Conservation (phyloP, 257 asterid species). For the Solanum rostratum region DNA sequence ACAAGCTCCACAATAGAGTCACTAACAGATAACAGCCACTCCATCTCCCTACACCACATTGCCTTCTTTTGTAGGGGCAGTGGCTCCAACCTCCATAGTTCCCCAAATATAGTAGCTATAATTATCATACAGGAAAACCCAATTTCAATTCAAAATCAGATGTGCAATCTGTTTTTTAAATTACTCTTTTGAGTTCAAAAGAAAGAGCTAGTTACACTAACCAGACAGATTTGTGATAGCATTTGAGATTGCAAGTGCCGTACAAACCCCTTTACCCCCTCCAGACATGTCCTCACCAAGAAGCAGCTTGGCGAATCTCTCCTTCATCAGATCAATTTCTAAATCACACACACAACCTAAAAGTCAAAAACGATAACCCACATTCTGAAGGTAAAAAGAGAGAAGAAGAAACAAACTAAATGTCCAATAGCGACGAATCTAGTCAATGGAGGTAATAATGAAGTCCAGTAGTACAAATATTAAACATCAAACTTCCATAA, state of each 20-base stretch:
- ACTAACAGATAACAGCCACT: slow-evolving; percentile 80
- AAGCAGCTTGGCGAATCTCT: slow-evolving; percentile 83
- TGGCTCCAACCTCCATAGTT: slow-evolving; percentile 94
- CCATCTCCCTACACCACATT: slow-evolving; percentile 96
- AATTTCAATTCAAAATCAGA: neutral
- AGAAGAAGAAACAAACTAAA: neutral
- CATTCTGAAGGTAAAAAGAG: neutral
- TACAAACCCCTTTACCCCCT: slow-evolving; percentile 93
- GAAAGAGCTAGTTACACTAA: slow-evolving; percentile 6
- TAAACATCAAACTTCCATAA: neutral
- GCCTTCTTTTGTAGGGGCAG: slow-evolving; percentile 70
- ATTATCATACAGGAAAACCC: neutral
- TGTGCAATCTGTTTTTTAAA: neutral
- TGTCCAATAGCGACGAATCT: neutral
- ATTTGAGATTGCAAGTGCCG: slow-evolving; percentile 91
- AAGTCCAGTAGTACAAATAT: neutral
- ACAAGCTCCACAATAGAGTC: slow-evolving; percentile 92
- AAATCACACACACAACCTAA: neutral
- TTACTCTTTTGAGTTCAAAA: neutral
- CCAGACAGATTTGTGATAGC: slow-evolving; percentile 96
- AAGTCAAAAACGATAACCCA: neutral
- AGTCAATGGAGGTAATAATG: neutral
- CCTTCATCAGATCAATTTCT: slow-evolving; percentile 92
- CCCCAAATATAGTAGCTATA: slow-evolving; percentile 91
- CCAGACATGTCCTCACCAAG: slow-evolving; percentile 99